Evolutionary conservation across 129 eudicot genomes (phyloP).

Genomic region (Flaveria linearis): DNA sequence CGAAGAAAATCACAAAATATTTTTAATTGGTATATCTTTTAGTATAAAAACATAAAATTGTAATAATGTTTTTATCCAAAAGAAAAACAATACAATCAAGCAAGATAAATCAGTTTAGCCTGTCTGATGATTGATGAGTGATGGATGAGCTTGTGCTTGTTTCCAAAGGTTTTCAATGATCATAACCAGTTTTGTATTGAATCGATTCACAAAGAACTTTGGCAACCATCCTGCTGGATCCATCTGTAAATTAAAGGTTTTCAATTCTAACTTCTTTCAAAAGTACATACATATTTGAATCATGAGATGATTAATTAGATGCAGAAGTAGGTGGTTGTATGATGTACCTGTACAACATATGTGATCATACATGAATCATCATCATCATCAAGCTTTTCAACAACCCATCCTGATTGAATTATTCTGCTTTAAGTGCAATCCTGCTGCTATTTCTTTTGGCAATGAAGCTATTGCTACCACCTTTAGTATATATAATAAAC

Average conservation of each 20-base stretch:
- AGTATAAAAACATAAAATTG: neutral
- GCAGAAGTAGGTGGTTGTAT: neutral
- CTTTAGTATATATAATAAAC: constrained; percentile 27
- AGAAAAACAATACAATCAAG: constrained; percentile 5
- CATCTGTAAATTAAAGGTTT: constrained; percentile 46
- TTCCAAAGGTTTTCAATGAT: constrained; percentile 90
- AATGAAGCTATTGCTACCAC: constrained; percentile 99
- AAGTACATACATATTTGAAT: neutral
- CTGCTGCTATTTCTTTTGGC: constrained; percentile 96
- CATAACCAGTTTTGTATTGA: constrained; percentile 94
- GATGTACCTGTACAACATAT: constrained; percentile 85
- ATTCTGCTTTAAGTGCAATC: constrained; percentile 79
- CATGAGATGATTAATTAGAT: neutral
- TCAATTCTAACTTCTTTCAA: neutral
- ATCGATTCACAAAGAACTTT: constrained; percentile 93
- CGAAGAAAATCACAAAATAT: neutral
- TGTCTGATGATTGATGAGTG: constrained; percentile 32
- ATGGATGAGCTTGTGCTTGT: constrained; percentile 60
- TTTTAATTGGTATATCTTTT: constrained; percentile 1
- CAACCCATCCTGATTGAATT: constrained; percentile 96
- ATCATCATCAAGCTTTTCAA: constrained; percentile 74
- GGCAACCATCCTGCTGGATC: constrained; percentile 99
- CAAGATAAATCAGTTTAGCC: neutral
- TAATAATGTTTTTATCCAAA: constrained; percentile 21
- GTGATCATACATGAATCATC: constrained; percentile 92